Base-by-base conservation (phyloP, 768 basidiomycete genomes). In the Paxillus rubicundulus region DNA sequence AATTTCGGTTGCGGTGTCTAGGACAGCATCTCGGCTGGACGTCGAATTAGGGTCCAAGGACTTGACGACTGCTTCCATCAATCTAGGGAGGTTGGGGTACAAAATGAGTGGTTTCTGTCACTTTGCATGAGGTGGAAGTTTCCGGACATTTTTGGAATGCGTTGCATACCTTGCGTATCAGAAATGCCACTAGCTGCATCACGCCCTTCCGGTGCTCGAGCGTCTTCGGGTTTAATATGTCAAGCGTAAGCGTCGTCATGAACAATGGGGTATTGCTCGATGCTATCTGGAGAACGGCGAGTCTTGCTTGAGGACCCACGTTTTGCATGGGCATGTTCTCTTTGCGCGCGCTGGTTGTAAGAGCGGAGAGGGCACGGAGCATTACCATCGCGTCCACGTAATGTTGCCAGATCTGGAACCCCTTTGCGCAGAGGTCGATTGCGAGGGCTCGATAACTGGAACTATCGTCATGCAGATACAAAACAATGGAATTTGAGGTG, bases 61-160 rank as follows among this genome's bases (percentile, higher is more conserved):
- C 66, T 94, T 95, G 16, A 98, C 94, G 1, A 98, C 93, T 1
- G 95, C 93, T 65, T 98, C 97, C 70, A 93, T 87, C 41, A 98
- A 73, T 38, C 85, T 81, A 0, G 95, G 88, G 24, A 98, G 73
- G 59, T 87, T 89, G 3, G 89, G 82, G 58, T 92, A 87, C 39
- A 98, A 74, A 8, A 96, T 84, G 24, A 89, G 73, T 1, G 95
- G 94, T 61, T 89, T 86, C 89, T 93, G 60, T 34, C 8, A 34
- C 21, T 21, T 21, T 12, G 30, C 2, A 36, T 49, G 30, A 16
- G n/a, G 5, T 14, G 13, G 18, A 21, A n/a, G n/a, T 46, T 3
- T 12, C 24, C 3, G 18, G 4, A 16, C 20, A 13, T 16, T 5
- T 13, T 2, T 8, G 8, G 1, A 5, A 14, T 6, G n/a, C 33